A percentile compares a stretch with the other conserved stretches of the same genome.
Evolutionary conservation across 768 basidiomycete genomes (phyloP).

Genomic region (Serendipita sp.): DNA sequence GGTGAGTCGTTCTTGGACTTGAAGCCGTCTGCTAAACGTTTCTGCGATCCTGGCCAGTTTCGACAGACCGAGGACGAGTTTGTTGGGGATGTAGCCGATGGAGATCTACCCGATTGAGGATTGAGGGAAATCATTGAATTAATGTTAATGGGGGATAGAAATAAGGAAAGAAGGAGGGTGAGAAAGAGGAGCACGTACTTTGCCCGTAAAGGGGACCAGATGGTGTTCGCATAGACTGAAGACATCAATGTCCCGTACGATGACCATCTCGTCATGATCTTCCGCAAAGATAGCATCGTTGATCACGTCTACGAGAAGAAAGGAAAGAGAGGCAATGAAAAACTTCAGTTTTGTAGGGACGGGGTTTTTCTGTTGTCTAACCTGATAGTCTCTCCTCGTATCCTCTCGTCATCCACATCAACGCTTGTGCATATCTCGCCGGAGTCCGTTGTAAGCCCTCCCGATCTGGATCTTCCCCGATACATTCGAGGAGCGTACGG

Average conservation of each 20-base stretch:
- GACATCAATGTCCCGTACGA: slow-evolving; percentile 93
- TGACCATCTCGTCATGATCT: slow-evolving; percentile 99
- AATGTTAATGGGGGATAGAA: slow-evolving; percentile 4
- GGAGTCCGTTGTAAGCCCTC: slow-evolving; percentile 88
- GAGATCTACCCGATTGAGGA: too few relatives aligned
- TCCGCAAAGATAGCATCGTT: slow-evolving; percentile 98
- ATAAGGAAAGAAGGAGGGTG: slow-evolving; percentile 7
- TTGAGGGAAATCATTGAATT: too few relatives aligned
- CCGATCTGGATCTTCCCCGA: slow-evolving; percentile 93
- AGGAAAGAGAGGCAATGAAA: not conserved
- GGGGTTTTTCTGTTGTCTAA: slow-evolving; percentile 20
- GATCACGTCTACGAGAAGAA: slow-evolving; percentile 58
- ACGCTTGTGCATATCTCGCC: slow-evolving; percentile 87
- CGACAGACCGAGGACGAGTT: slow-evolving; percentile 84
- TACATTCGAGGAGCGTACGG: slow-evolving; percentile 85
- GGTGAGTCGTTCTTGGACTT: slow-evolving; percentile 94
- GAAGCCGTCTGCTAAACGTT: slow-evolving; percentile 87
- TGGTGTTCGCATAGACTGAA: slow-evolving; percentile 98
- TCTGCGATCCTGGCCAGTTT: slow-evolving; percentile 96
- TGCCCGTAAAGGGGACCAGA: slow-evolving; percentile 93
- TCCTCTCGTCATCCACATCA: slow-evolving; percentile 98
- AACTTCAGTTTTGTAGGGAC: slow-evolving; percentile 7
- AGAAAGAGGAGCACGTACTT: slow-evolving; percentile 36
- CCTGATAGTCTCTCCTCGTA: slow-evolving; percentile 92
- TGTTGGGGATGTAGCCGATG: slow-evolving; percentile 94